These are phyloP conservation scores for Tylopilus sp. DNA, from an alignment of 1,284 basidiomycete species.

Conservation along the genomic window DNA sequence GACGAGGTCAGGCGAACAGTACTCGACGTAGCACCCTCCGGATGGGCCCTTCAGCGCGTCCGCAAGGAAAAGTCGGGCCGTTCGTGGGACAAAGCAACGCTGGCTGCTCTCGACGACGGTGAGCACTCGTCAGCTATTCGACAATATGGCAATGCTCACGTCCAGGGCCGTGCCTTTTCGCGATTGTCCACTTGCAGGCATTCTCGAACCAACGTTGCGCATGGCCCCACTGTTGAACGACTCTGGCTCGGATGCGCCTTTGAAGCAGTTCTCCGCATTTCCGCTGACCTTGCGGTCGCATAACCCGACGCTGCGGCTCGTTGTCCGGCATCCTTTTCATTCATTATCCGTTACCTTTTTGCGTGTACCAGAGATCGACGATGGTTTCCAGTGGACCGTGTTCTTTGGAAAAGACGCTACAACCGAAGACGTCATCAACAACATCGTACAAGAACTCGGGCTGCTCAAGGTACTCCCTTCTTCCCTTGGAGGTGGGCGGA, in stretches of 20 bases:
- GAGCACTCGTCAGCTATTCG: conserved; percentile 19
- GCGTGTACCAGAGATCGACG: conserved; percentile 76
- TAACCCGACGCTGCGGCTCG: conserved; percentile 62
- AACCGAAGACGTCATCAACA: conserved; percentile 51
- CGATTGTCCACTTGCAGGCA: conserved; percentile 39
- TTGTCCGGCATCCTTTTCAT: conserved; percentile 64
- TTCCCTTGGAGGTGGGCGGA: conserved; percentile 50
- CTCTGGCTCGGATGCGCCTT: conserved; percentile 29
- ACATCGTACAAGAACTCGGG: conserved; percentile 63
- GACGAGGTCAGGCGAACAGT: conserved; percentile 53
- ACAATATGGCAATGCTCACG: conserved; percentile 4
- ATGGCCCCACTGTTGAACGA: conserved; percentile 53
- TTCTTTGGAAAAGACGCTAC: conserved; percentile 58
- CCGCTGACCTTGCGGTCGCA: conserved; percentile 69
- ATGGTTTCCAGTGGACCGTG: conserved; percentile 61
- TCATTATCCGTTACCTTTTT: conserved; percentile 55
- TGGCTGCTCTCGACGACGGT: conserved; percentile 65
- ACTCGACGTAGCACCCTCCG: conserved; percentile 50
- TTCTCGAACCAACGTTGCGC: conserved; percentile 42
- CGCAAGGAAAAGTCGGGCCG: conserved; percentile 55
- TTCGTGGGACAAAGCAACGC: conserved; percentile 66
- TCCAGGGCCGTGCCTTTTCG: not conserved
- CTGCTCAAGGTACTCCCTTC: conserved; percentile 58
- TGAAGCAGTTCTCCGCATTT: conserved; percentile 68
- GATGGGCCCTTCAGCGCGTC: conserved; percentile 67